Conservation (phyloP, 208 protist genomes). For the Trypanosoma boissoni region DNA sequence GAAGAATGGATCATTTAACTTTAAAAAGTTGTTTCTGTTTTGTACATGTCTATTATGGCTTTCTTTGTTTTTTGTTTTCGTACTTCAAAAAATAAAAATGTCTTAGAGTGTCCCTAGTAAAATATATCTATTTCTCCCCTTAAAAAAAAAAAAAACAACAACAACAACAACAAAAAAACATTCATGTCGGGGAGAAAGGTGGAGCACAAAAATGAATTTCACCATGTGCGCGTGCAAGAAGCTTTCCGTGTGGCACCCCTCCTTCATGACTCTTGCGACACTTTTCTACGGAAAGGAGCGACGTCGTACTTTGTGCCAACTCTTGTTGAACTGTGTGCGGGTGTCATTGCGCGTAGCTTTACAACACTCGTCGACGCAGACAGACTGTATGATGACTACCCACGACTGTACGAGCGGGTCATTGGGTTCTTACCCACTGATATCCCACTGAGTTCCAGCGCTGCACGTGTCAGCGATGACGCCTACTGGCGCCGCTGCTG, state of each 20-base stretch:
- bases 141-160: background rate
- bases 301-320: constrained; percentile 79
- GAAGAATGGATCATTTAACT: no score
- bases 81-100: no score
- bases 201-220: constrained; percentile 55
- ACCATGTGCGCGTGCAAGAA: constrained; percentile 61
- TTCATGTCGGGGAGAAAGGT: constrained; percentile 15
- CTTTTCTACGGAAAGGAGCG: background rate
- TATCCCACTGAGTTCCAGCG: constrained; percentile 53
- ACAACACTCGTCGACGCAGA: constrained; percentile 52
- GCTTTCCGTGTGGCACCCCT: constrained; percentile 23
- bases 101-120: no score
- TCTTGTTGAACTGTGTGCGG: constrained; percentile 66
- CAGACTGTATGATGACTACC: constrained; percentile 36
- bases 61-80: no score
- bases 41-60: no score
- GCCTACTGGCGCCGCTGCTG: constrained; percentile 70
- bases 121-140: no score
- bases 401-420: constrained; percentile 66
- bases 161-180: background rate
- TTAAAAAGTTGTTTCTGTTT: no score
- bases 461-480: constrained; percentile 35
- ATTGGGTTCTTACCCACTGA: constrained; percentile 52
- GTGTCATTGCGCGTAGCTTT: constrained; percentile 72
- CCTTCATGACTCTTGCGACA: background rate